A percentile compares a stretch with the other conserved stretches of the same genome.
phyloP scores from a whole-genome alignment of 352 stramenopile genomes.

The Peronospora belbahrii region DNA sequence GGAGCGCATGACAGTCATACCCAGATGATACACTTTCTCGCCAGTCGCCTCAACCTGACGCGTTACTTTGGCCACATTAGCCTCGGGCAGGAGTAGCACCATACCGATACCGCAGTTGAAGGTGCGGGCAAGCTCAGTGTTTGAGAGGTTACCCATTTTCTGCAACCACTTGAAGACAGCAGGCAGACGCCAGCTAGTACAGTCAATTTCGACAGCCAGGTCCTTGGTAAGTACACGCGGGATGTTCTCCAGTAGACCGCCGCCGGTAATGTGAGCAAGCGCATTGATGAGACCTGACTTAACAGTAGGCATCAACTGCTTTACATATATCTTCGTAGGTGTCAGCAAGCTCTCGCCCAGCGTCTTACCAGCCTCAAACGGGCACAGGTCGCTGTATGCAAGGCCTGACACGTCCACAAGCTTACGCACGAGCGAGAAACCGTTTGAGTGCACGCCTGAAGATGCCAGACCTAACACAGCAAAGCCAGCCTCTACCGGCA shows the following conservation, averaged over 20 bases:
- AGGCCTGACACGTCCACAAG: conserved; percentile 89
- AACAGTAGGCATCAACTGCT: conserved; percentile 75
- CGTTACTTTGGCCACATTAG: conserved; percentile 86
- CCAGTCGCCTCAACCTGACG: conserved; percentile 69
- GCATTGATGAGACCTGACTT: conserved; percentile 84
- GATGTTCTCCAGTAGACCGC: conserved; percentile 97
- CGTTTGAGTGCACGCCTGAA: conserved; percentile 97
- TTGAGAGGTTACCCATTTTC: conserved; percentile 86
- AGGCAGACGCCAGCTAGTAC: conserved; percentile 84
- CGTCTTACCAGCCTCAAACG: conserved; percentile 74
- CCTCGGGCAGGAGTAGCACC: conserved; percentile 91
- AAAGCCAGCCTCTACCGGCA: conserved; percentile 87
- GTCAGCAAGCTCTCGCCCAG: conserved; percentile 93
- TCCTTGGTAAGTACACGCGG: conserved; percentile 91
- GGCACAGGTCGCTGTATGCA: conserved; percentile 65
- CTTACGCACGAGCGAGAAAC: conserved; percentile 97
- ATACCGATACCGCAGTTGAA: conserved; percentile 99
- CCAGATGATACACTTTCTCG: conserved; percentile 89
- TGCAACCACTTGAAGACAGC: conserved; percentile 98
- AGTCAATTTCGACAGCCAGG: conserved; percentile 90
- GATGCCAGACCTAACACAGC: conserved; percentile 93
- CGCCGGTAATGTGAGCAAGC: conserved; percentile 97
- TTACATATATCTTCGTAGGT: conserved; percentile 97
- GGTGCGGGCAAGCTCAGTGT: conserved; percentile 93
- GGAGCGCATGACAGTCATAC: conserved; percentile 56